Evolutionary conservation across 805 yeast species (phyloP), one percentile per base, ranked within the genome.

Genomic region (Sugiyamaella qingdaonensis): DNA sequence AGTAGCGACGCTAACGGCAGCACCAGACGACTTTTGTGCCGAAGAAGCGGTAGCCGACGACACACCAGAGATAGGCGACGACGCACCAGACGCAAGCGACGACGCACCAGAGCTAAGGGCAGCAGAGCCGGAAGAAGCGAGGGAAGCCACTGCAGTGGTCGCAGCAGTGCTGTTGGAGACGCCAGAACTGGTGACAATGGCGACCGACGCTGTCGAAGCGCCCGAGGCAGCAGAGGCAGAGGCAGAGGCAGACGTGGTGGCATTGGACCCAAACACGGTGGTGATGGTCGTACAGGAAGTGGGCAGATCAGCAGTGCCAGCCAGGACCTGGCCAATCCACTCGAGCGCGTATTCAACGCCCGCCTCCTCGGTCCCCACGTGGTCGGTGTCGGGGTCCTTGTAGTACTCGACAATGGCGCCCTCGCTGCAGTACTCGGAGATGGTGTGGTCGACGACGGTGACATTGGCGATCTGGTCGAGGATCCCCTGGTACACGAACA

Each of bases 401-500:
- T 31, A 37, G 50, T 54, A 57, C 35, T 46, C 45, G 29, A 59
- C 36, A 5, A 16, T 14, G n/a, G 60, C 58, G 10, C 61, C 60
- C 19, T 35, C 50, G 7, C 48, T 37, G 36, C 62, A 59, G 49
- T 59, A 59, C 18, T 43, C 36, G 24, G 45, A 29, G 21, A 59
- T 49, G 34, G 54, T 36, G 19, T 51, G 29, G 16, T 61, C 64
- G 8, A 62, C 64, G 18, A 18, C 43, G 2, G 19, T 45, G 42
- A 52, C 34, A n/a, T 58, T 59, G 24, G 52, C 61, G 29, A 62
- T 52, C 43, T 59, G 61, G 45, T 63, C 66, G 19, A 45, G 31
- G 11, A 47, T 52, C 19, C 64, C 62, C 37, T 63, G 60, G 52
- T 59, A 61, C n/a, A 63, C 55, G 36, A 46, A 55, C 51, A 62